These are phyloP conservation scores for Syncephalastrum monosporum DNA, from an alignment of 371 early-diverging fungal genomes.

Conservation along the genomic window DNA sequence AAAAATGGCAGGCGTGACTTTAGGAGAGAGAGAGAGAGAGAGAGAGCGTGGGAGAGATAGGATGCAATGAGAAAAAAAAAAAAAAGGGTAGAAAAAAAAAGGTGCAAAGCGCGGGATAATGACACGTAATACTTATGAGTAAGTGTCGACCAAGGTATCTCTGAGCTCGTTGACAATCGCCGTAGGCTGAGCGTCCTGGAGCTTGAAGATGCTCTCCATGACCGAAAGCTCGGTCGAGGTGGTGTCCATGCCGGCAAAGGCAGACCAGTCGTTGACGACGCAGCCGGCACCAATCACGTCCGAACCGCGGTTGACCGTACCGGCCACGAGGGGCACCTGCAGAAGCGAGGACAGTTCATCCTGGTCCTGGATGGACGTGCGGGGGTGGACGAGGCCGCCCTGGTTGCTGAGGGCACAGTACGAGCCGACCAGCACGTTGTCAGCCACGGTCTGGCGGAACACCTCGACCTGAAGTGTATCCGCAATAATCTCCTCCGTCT, in stretches of 20 bases:
- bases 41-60: neutral
- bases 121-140: slow-evolving; percentile 52
- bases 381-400: slow-evolving; percentile 98
- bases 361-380: slow-evolving; percentile 95
- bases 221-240: slow-evolving; percentile 98
- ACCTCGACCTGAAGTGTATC: slow-evolving; percentile 99
- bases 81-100: slow-evolving; percentile 3
- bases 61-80: slow-evolving; percentile 5
- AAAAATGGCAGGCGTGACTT: no score
- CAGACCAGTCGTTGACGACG: slow-evolving; percentile 99
- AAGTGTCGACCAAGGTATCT: slow-evolving; percentile 91
- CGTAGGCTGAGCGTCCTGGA: slow-evolving; percentile 87
- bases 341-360: slow-evolving; percentile 98
- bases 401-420: slow-evolving; percentile 98
- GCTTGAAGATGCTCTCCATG: slow-evolving; percentile 98
- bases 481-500: slow-evolving; percentile 98
- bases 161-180: slow-evolving; percentile 93
- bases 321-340: slow-evolving; percentile 98
- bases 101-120: slow-evolving; percentile 4
- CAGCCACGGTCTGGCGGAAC: slow-evolving; percentile 98
- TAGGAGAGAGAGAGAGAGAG: neutral
- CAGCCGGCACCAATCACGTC: slow-evolving; percentile 98
- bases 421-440: slow-evolving; percentile 98
- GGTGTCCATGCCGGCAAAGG: slow-evolving; percentile 98
- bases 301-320: slow-evolving; percentile 99